These are phyloP conservation scores for Eutypella sp. DNA, from an alignment of 2,329 filamentous ascomycete genomes.

Conservation along the genomic window DNA sequence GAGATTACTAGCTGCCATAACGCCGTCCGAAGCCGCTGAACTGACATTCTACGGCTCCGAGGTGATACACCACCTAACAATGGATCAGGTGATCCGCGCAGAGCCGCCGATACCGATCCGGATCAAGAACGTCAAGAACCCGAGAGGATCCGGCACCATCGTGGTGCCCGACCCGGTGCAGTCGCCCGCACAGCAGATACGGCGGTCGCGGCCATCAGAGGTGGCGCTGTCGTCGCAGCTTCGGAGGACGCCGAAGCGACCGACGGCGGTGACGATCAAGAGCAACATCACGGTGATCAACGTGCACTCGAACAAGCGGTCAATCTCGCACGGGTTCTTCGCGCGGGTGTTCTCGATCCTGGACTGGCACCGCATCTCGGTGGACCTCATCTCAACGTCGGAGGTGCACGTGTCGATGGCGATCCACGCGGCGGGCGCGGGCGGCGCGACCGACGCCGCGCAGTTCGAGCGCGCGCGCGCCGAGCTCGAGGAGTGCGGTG, in stretches of 20 bases:
- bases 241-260: conserved; percentile 62
- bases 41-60: conserved; percentile 92
- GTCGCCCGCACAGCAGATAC: conserved; percentile 53
- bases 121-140: conserved; percentile 91
- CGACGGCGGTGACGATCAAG: conserved; percentile 94
- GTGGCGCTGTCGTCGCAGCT: conserved; percentile 43
- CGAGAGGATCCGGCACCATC: conserved; percentile 70
- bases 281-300: conserved; percentile 96
- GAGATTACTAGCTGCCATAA: conserved; percentile 81
- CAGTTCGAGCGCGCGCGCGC: conserved; percentile 63
- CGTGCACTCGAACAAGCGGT: conserved; percentile 95
- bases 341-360: conserved; percentile 90
- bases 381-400: conserved; percentile 92
- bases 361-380: conserved; percentile 79
- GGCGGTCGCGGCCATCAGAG: conserved; percentile 42
- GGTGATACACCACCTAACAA: conserved; percentile 97
- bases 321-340: conserved; percentile 93
- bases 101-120: conserved; percentile 73
- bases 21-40: conserved; percentile 90
- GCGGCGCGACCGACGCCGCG: conserved; percentile 52
- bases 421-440: conserved; percentile 74
- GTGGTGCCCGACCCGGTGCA: conserved; percentile 69
- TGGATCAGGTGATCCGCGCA: conserved; percentile 93
- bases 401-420: conserved; percentile 98
- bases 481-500: conserved; percentile 75